A percentile compares a stretch with the other conserved stretches of the same genome.
Evolutionary conservation across 352 stramenopile species (phyloP).

Genomic region (Pythium dissotocum): DNA sequence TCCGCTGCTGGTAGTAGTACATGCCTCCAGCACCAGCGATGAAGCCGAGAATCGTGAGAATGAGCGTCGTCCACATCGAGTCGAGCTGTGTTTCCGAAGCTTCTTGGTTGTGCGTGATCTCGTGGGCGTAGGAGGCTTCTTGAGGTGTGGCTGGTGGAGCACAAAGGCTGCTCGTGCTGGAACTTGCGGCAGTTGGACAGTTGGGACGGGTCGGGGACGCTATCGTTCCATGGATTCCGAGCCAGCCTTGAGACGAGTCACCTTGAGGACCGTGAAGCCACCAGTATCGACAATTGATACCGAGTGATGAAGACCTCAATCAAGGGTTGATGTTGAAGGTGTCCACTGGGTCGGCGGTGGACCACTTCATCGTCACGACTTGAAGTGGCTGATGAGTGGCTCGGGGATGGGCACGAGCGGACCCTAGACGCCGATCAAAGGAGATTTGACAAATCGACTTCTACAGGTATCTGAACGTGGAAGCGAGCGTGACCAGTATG

Average conservation of each 20-base stretch:
- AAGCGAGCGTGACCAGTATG: too few species aligned
- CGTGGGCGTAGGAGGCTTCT: neutral
- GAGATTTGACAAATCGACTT: too few species aligned
- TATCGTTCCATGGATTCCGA: neutral
- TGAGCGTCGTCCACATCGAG: conserved; percentile 23
- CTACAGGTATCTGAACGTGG: too few species aligned
- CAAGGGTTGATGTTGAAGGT: too few species aligned
- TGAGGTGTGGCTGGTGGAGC: neutral
- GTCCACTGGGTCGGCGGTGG: too few species aligned
- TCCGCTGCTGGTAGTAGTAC: conserved; percentile 14
- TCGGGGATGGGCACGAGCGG: too few species aligned
- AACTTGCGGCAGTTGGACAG: neutral
- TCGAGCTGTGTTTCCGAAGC: neutral
- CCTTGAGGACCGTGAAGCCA: too few species aligned
- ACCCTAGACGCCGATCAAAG: too few species aligned
- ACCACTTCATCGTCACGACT: too few species aligned
- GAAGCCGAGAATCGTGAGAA: conserved; percentile 21
- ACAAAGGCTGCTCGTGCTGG: neutral
- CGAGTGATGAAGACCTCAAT: too few species aligned
- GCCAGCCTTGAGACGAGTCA: neutral
- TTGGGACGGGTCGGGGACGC: neutral
- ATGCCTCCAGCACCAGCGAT: conserved; percentile 16
- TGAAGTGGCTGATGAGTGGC: too few species aligned
- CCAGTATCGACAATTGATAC: too few species aligned
- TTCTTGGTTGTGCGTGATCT: neutral